Conservation (phyloP, 2,329 filamentous ascomycete species). For the Microdochium nivale region DNA sequence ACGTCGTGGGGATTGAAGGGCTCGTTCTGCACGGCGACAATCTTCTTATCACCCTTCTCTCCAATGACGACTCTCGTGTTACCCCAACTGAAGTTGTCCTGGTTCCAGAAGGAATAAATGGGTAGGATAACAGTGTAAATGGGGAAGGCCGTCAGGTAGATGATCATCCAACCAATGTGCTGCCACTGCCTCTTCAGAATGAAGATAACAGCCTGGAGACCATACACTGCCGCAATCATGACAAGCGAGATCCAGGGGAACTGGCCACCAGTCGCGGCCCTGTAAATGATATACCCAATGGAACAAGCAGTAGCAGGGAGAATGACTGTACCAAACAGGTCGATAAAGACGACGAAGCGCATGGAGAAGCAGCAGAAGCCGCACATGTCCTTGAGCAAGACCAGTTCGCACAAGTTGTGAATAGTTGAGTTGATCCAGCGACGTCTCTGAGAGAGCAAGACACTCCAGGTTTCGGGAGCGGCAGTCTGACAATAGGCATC, state of each 20-base stretch:
- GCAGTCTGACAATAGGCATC: slow-evolving; percentile 91
- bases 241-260: slow-evolving; percentile 82
- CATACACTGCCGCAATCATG: slow-evolving; percentile 87
- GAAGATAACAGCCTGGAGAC: slow-evolving; percentile 92
- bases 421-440: slow-evolving; percentile 99
- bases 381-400: slow-evolving; percentile 86
- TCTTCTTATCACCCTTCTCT: slow-evolving; percentile 82
- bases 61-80: slow-evolving; percentile 96
- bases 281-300: slow-evolving; percentile 80
- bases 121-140: slow-evolving; percentile 88
- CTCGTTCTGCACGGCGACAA: slow-evolving; percentile 80
- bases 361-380: slow-evolving; percentile 99
- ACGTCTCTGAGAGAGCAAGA: slow-evolving; percentile 93
- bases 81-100: slow-evolving; percentile 98
- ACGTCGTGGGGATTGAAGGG: slow-evolving; percentile 87
- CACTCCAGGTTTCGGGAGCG: slow-evolving; percentile 87
- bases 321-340: slow-evolving; percentile 86
- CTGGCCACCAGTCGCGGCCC: slow-evolving; percentile 60
- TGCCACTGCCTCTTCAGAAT: slow-evolving; percentile 97
- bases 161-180: slow-evolving; percentile 98
- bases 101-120: slow-evolving; percentile 98
- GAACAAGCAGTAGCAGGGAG: slow-evolving; percentile 85
- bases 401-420: slow-evolving; percentile 88
- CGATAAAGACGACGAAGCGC: slow-evolving; percentile 92
- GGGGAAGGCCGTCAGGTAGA: slow-evolving; percentile 92